Evolutionary conservation across 495 filamentous ascomycete species (phyloP).

Genomic region (Podospora pseudopauciseta): DNA sequence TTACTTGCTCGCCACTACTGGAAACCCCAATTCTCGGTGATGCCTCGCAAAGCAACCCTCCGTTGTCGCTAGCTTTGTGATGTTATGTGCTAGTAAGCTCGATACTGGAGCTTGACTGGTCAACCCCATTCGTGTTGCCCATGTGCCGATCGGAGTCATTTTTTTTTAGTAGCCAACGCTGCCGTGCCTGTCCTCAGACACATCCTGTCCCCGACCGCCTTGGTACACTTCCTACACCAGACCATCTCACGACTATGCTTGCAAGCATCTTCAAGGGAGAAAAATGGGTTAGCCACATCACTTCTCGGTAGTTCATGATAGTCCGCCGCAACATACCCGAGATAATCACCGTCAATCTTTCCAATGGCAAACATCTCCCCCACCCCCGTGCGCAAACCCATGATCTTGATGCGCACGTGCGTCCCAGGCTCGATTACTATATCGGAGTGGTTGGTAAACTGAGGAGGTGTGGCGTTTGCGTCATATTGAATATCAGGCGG

Average conservation of each 20-base stretch:
- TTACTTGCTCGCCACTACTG: not conserved
- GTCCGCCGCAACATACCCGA: constrained; percentile 39
- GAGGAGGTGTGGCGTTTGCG: constrained; percentile 78
- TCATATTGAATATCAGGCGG: constrained; percentile 91
- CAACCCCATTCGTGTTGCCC: not conserved
- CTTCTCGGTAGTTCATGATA: not conserved
- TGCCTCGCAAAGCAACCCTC: not conserved
- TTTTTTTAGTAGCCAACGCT: not conserved
- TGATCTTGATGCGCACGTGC: constrained; percentile 87
- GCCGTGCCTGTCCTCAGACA: not conserved
- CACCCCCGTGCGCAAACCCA: constrained; percentile 87
- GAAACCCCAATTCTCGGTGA: not conserved
- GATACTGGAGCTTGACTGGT: not conserved
- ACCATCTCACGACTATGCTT: constrained; percentile 9
- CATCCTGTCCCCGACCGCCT: not conserved
- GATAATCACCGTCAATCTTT: constrained; percentile 85
- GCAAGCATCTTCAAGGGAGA: constrained; percentile 7
- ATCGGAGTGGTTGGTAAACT: constrained; percentile 83
- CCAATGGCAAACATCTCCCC: constrained; percentile 94
- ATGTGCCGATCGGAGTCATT: not conserved
- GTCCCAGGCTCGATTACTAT: constrained; percentile 92
- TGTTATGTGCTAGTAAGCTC: not conserved
- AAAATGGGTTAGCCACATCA: not conserved
- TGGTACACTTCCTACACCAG: not conserved
- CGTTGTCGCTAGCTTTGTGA: not conserved